These are phyloP conservation scores for Penicillium sp. DNA, from an alignment of 2,329 filamentous ascomycete species.

Conservation along the genomic window DNA sequence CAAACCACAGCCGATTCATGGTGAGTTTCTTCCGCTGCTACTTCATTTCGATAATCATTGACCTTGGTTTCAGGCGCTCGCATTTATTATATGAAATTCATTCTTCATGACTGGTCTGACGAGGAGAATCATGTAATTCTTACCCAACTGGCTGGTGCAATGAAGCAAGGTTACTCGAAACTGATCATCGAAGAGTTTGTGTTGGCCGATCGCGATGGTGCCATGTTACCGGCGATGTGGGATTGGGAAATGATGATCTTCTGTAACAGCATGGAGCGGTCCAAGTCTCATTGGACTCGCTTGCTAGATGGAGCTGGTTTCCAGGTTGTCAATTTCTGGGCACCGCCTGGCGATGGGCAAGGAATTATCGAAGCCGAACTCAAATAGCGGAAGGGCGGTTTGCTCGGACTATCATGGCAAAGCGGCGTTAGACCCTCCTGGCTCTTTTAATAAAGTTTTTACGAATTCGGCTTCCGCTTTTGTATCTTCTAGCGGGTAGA, in stretches of 20 bases:
- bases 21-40: not conserved
- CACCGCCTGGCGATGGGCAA: slow-evolving; percentile 6
- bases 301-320: slow-evolving; percentile 35
- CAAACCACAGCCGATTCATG: slow-evolving; percentile 14
- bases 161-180: slow-evolving; percentile 36
- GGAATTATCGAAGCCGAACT: slow-evolving; percentile 14
- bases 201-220: slow-evolving; percentile 31
- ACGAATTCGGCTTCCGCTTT: too few relatives aligned
- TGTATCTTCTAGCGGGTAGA: too few relatives aligned
- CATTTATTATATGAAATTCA: slow-evolving; percentile 41
- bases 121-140: slow-evolving; percentile 34
- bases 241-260: slow-evolving; percentile 38
- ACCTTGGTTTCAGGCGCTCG: slow-evolving; percentile 23
- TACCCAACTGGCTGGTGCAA: slow-evolving; percentile 29
- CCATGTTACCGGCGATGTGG: slow-evolving; percentile 26
- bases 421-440: not conserved
- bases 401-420: not conserved
- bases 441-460: not conserved
- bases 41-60: not conserved
- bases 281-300: slow-evolving; percentile 33
- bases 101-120: slow-evolving; percentile 45
- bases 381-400: not conserved
- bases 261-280: slow-evolving; percentile 36
- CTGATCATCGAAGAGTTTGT: slow-evolving; percentile 46
- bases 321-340: slow-evolving; percentile 27